These are phyloP conservation scores for Austroboletus festivus DNA, from an alignment of 768 basidiomycete genomes.

Conservation along the genomic window DNA sequence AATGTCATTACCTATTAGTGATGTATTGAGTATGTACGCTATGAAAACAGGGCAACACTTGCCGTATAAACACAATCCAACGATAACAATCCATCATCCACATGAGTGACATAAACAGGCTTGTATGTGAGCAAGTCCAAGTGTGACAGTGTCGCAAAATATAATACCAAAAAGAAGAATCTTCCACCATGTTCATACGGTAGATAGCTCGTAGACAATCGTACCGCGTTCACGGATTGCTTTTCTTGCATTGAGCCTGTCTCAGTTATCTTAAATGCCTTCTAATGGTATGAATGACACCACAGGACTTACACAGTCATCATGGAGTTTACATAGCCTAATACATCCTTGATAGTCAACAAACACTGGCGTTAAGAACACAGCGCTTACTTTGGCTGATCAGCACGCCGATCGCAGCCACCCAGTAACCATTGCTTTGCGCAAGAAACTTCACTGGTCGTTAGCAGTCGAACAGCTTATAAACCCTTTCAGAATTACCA, in stretches of 20 bases:
- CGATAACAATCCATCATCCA: no score
- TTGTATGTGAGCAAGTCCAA: no score
- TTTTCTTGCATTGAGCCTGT: slow-evolving; percentile 11
- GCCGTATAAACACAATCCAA: no score
- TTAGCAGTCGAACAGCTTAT: not conserved
- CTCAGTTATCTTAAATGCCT: not conserved
- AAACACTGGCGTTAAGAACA: not conserved
- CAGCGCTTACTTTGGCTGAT: slow-evolving; percentile 3
- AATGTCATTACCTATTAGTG: no score
- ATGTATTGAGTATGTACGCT: no score
- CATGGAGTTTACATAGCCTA: slow-evolving; percentile 15
- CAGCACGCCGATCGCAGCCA: slow-evolving; percentile 2
- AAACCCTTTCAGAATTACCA: not conserved
- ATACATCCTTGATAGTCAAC: not conserved
- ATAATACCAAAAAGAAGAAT: no score
- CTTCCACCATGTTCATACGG: no score
- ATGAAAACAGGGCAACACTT: no score
- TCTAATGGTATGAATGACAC: not conserved
- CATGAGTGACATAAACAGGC: no score
- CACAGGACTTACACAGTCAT: slow-evolving; percentile 7
- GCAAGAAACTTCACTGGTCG: not conserved
- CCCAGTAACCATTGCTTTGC: slow-evolving; percentile 6
- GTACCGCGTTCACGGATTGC: slow-evolving; percentile 7
- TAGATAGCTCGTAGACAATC: not conserved
- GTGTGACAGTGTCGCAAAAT: no score